Evolutionary conservation across 2,329 filamentous ascomycete genomes (phyloP).

Genomic region (Talaromyces amestolkiae): DNA sequence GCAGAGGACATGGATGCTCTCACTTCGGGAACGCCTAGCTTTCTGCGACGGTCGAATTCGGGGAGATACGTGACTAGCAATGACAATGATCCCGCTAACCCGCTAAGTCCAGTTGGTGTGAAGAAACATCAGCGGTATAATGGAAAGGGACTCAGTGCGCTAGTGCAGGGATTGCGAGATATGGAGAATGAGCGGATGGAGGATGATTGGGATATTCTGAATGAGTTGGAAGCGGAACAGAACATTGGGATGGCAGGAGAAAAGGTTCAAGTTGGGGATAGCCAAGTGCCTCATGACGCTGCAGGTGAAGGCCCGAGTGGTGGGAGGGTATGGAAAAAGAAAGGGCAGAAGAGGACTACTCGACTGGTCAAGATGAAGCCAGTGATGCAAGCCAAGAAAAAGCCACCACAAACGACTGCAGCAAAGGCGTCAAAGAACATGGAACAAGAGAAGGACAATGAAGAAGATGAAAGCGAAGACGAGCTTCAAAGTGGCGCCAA

Average conservation of each 20-base stretch:
- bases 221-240: conserved; percentile 45
- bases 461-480: conserved; percentile 28
- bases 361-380: conserved; percentile 46
- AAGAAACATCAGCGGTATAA: conserved; percentile 37
- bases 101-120: conserved; percentile 39
- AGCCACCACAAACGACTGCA: conserved; percentile 21
- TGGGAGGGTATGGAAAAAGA: conserved; percentile 44
- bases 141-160: conserved; percentile 39
- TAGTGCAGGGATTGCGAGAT: conserved; percentile 40
- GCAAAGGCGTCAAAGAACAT: not conserved
- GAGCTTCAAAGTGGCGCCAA: conserved; percentile 22
- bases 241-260: conserved; percentile 25
- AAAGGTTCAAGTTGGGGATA: conserved; percentile 37
- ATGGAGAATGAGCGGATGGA: conserved; percentile 43
- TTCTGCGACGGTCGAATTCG: conserved; percentile 39
- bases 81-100: conserved; percentile 15
- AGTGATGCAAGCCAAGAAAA: conserved; percentile 30
- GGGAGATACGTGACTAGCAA: conserved; percentile 26
- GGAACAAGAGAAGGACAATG: conserved; percentile 25
- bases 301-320: conserved; percentile 14
- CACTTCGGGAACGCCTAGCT: conserved; percentile 39
- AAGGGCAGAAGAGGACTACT: conserved; percentile 50
- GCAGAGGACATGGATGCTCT: conserved; percentile 21
- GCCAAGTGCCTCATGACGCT: conserved; percentile 28
- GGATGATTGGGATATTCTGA: conserved; percentile 45